Percentiles rank a stretch among this genome's conserved stretches.
phyloP scores from a whole-genome alignment of 2,329 filamentous ascomycete species.

The Diatrype stigma region DNA sequence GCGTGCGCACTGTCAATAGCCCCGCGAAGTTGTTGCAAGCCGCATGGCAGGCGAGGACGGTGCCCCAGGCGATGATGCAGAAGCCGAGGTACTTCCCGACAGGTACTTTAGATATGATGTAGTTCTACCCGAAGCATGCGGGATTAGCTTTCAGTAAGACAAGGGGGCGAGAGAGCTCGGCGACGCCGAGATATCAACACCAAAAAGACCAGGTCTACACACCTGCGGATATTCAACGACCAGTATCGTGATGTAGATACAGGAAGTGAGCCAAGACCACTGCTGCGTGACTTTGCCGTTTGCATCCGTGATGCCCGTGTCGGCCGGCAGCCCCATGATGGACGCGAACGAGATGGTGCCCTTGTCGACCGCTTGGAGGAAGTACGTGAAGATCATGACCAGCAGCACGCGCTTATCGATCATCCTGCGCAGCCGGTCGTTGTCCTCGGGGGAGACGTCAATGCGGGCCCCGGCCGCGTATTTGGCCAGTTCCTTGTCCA shows the following conservation, averaged over 20 bases:
- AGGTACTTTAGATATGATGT: conserved; percentile 58
- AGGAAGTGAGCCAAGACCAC: conserved; percentile 69
- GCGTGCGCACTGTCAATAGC: conserved; percentile 56
- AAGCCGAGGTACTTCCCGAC: conserved; percentile 63
- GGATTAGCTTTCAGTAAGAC: background rate
- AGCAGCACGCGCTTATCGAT: conserved; percentile 65
- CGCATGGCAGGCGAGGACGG: conserved; percentile 56
- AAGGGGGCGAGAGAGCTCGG: too few relatives aligned
- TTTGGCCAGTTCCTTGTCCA: conserved; percentile 68
- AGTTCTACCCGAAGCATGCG: conserved; percentile 26
- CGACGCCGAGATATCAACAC: background rate
- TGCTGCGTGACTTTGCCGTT: conserved; percentile 35
- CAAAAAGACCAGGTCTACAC: conserved; percentile 1
- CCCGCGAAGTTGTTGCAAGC: conserved; percentile 57
- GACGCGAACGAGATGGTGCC: conserved; percentile 61
- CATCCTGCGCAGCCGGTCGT: conserved; percentile 55
- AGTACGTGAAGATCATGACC: conserved; percentile 72
- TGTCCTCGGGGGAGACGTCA: conserved; percentile 56
- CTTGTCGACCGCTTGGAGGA: conserved; percentile 67
- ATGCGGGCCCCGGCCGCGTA: conserved; percentile 57
- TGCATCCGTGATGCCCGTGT: conserved; percentile 43
- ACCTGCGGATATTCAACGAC: conserved; percentile 67
- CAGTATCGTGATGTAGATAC: conserved; percentile 69
- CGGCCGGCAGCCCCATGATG: conserved; percentile 57
- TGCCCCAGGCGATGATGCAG: conserved; percentile 62